Percentiles rank a stretch among this genome's conserved stretches.
Conservation (phyloP, 1,284 basidiomycete species). For the Rhizoctonia solani region DNA sequence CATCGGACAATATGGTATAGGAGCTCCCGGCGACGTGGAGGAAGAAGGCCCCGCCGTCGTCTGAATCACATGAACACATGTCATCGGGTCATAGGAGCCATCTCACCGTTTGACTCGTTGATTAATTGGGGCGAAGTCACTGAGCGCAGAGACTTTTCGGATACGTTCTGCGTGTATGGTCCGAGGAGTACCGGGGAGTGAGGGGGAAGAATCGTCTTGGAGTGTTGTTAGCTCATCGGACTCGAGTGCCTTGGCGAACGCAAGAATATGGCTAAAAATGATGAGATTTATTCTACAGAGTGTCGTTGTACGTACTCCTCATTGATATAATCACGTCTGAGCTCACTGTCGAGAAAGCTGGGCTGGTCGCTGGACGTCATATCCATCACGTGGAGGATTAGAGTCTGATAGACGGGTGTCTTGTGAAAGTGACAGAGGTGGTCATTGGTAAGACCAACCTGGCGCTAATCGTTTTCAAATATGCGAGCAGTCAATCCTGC, state of each 20-base stretch:
- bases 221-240: slow-evolving; percentile 58
- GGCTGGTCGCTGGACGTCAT: slow-evolving; percentile 13
- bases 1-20: slow-evolving; percentile 82
- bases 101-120: slow-evolving; percentile 70
- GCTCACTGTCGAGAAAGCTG: slow-evolving; percentile 28
- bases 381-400: neutral
- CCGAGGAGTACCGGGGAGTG: slow-evolving; percentile 45
- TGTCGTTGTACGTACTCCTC: slow-evolving; percentile 57
- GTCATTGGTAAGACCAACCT: neutral
- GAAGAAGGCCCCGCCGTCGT: slow-evolving; percentile 17
- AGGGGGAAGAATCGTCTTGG: slow-evolving; percentile 48
- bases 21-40: slow-evolving; percentile 60
- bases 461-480: neutral
- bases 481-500: too few species aligned
- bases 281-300: neutral
- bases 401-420: slow-evolving; percentile 1
- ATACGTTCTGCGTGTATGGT: slow-evolving; percentile 49
- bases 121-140: slow-evolving; percentile 92
- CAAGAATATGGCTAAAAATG: slow-evolving; percentile 65
- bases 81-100: slow-evolving; percentile 38
- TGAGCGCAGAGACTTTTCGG: slow-evolving; percentile 83
- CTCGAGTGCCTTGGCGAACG: slow-evolving; percentile 67
- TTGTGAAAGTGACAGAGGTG: neutral
- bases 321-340: slow-evolving; percentile 60
- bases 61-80: slow-evolving; percentile 21